These are phyloP conservation scores for Beauveria brongniartii DNA, from an alignment of 2,329 filamentous ascomycete genomes.

Conservation along the genomic window DNA sequence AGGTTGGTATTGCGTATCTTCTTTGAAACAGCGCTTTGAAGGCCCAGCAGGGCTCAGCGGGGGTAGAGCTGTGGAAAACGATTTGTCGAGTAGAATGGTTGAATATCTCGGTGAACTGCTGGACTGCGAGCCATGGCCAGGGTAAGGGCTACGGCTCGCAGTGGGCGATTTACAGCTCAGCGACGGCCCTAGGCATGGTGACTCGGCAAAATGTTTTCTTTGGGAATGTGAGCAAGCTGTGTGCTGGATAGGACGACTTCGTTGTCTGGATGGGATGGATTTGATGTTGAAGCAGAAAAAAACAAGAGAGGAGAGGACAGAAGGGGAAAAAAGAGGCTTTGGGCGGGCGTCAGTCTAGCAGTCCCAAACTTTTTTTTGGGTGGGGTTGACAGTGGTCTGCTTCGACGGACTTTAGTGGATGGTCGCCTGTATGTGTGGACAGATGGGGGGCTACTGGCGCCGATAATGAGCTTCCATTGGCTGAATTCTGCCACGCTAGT, in stretches of 20 bases:
- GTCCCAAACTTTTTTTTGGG: conserved; percentile 8
- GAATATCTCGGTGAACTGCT: conserved; percentile 72
- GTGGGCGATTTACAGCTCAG: conserved; percentile 86
- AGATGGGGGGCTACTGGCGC: background rate
- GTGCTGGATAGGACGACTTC: conserved; percentile 10
- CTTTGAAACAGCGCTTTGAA: conserved; percentile 1
- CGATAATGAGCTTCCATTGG: background rate
- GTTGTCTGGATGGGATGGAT: conserved; percentile 8
- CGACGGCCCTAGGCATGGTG: conserved; percentile 66
- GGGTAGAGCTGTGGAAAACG: conserved; percentile 46
- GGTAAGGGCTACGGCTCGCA: conserved; percentile 52
- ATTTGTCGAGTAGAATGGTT: conserved; percentile 51
- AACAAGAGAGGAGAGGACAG: background rate
- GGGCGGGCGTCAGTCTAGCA: background rate
- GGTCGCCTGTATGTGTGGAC: too few species aligned
- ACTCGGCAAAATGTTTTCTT: conserved; percentile 61
- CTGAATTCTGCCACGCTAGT: background rate
- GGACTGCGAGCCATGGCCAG: conserved; percentile 62
- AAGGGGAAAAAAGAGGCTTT: conserved; percentile 6
- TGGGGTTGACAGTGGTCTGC: background rate
- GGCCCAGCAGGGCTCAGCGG: conserved; percentile 1
- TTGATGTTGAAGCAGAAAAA: conserved; percentile 12
- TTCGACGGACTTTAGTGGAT: too few species aligned
- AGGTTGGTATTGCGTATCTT: background rate
- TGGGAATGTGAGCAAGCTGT: conserved; percentile 6